Conservation (phyloP, 2,329 filamentous ascomycete species). For the Penicillium brasilianum region DNA sequence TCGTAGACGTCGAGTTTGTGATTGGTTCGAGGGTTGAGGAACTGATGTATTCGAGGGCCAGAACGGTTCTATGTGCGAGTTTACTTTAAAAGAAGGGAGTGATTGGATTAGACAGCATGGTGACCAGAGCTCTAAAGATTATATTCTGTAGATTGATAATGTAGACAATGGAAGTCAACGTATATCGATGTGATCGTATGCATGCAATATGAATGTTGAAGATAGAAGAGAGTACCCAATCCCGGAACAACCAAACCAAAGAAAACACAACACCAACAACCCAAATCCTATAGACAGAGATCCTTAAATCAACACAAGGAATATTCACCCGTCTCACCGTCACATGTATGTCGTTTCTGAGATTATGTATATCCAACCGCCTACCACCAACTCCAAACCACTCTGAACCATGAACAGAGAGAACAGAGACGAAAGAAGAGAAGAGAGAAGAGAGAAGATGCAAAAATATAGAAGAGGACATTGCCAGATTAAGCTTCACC, state of each 20-base stretch:
- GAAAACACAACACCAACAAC: not conserved
- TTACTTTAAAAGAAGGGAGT: too few relatives aligned
- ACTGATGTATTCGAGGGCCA: too few relatives aligned
- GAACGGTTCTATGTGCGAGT: too few relatives aligned
- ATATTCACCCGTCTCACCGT: not conserved
- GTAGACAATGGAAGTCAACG: not conserved
- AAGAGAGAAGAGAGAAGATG: not conserved
- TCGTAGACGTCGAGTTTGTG: too few relatives aligned
- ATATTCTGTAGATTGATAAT: not conserved
- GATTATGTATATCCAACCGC: not conserved
- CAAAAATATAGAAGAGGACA: not conserved
- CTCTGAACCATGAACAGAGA: not conserved
- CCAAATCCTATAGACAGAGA: not conserved
- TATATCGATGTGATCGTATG: not conserved
- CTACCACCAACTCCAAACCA: not conserved
- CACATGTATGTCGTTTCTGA: constrained; percentile 6
- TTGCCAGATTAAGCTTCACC: constrained; percentile 65
- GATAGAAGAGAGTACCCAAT: not conserved
- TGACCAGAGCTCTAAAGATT: not conserved
- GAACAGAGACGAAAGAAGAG: not conserved
- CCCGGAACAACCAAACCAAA: not conserved
- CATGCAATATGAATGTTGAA: not conserved
- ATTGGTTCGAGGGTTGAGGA: too few relatives aligned
- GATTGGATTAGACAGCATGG: too few relatives aligned
- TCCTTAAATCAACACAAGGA: not conserved